Percentiles rank a stretch among this genome's conserved stretches.
phyloP scores from a whole-genome alignment of 2,329 filamentous ascomycete genomes.

The Colletotrichum tropicale region DNA sequence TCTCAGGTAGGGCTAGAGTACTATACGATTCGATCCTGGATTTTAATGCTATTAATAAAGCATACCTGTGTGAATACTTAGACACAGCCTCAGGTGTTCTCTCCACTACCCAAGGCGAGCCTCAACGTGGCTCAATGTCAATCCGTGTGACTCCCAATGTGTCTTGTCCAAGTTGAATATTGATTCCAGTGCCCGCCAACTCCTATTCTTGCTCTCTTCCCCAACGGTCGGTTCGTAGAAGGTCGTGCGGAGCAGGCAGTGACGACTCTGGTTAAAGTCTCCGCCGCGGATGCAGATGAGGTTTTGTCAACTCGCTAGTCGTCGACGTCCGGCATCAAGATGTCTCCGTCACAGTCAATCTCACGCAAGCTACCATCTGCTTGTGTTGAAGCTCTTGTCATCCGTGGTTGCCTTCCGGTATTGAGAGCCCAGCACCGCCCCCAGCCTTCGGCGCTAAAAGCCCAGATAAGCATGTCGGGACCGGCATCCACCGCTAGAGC shows the following conservation, averaged over 20 bases:
- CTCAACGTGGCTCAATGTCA: slow-evolving; percentile 38
- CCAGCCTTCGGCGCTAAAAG: slow-evolving; percentile 36
- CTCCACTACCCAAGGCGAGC: not conserved
- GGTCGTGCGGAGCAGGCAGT: not conserved
- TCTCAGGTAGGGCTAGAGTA: not conserved
- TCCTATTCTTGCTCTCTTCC: slow-evolving; percentile 12
- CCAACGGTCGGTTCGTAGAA: not conserved
- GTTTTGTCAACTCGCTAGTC: not conserved
- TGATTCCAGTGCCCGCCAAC: slow-evolving; percentile 21
- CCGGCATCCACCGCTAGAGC: slow-evolving; percentile 36
- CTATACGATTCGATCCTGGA: not conserved
- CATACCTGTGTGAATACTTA: not conserved
- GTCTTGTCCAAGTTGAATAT: slow-evolving; percentile 37
- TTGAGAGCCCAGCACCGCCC: slow-evolving; percentile 35
- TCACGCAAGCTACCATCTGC: slow-evolving; percentile 35
- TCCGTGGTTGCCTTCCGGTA: slow-evolving; percentile 21
- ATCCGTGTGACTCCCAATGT: slow-evolving; percentile 39
- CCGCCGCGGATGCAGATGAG: not conserved
- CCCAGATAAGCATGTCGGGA: slow-evolving; percentile 39
- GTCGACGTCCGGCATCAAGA: slow-evolving; percentile 28
- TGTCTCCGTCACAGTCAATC: slow-evolving; percentile 34
- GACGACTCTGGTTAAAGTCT: not conserved
- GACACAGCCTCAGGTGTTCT: not conserved
- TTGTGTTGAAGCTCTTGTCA: slow-evolving; percentile 22
- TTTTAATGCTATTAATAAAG: not conserved